A percentile compares a stretch with the other conserved stretches of the same genome.
phyloP scores from a whole-genome alignment of 352 stramenopile species.

The Globisporangium paroecandrum region DNA sequence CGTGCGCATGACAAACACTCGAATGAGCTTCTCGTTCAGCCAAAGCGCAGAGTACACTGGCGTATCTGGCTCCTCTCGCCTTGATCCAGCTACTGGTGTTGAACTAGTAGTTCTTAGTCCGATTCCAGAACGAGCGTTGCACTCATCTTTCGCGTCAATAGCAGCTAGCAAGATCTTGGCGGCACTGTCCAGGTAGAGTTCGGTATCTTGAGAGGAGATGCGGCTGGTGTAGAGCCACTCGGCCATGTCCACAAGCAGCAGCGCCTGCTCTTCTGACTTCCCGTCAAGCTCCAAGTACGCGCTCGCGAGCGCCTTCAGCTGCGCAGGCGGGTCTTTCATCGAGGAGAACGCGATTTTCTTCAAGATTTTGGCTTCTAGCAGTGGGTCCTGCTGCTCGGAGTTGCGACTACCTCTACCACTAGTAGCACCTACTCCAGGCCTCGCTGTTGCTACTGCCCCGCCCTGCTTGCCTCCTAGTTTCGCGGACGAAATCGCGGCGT shows the following conservation, averaged over 20 bases:
- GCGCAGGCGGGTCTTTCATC: slow-evolving; percentile 45
- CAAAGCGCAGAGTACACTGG: slow-evolving; percentile 37
- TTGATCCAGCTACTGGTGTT: neutral
- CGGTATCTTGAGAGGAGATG: slow-evolving; percentile 49
- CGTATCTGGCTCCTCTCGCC: slow-evolving; percentile 5
- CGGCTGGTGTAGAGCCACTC: slow-evolving; percentile 84
- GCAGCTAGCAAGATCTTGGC: slow-evolving; percentile 32
- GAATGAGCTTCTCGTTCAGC: slow-evolving; percentile 58
- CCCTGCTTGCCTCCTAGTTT: slow-evolving; percentile 41
- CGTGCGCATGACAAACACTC: slow-evolving; percentile 48
- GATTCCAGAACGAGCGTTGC: neutral
- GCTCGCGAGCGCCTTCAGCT: slow-evolving; percentile 51
- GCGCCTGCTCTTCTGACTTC: slow-evolving; percentile 53
- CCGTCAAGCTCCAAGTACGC: slow-evolving; percentile 62
- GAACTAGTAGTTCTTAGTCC: neutral
- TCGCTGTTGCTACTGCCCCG: slow-evolving; percentile 15
- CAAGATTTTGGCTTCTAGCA: slow-evolving; percentile 59
- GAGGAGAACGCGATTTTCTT: slow-evolving; percentile 67
- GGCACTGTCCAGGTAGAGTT: slow-evolving; percentile 56
- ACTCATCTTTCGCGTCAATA: slow-evolving; percentile 13
- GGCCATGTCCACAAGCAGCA: slow-evolving; percentile 75
- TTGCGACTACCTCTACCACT: slow-evolving; percentile 27
- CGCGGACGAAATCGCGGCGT: slow-evolving; percentile 48
- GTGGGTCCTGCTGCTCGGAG: slow-evolving; percentile 33
- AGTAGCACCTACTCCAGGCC: neutral